phyloP scores from a whole-genome alignment of 345 rosid species.

The Sonneratia caseolaris region DNA sequence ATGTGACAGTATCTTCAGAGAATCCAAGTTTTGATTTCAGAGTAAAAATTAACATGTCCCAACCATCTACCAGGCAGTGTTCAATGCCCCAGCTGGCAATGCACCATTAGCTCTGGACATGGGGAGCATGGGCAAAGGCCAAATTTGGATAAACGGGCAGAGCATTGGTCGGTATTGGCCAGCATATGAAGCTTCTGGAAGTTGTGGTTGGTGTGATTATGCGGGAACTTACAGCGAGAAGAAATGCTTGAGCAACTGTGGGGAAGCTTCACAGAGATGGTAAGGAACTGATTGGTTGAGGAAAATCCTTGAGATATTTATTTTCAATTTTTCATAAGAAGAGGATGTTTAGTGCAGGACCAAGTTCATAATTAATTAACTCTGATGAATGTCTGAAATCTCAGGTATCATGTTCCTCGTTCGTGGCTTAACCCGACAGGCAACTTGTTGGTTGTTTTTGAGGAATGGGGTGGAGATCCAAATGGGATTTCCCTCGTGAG shows the following conservation, averaged over 20 bases:
- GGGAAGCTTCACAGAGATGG: slow-evolving; percentile 97
- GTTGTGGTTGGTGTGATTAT: slow-evolving; percentile 41
- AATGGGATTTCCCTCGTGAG: slow-evolving; percentile 76
- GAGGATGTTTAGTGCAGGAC: no score
- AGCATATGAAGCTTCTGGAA: slow-evolving; percentile 34
- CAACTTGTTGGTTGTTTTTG: slow-evolving; percentile 86
- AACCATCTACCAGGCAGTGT: slow-evolving; percentile 24
- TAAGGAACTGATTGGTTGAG: slow-evolving; percentile 13
- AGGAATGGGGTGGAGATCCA: slow-evolving; percentile 98
- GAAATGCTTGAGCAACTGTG: slow-evolving; percentile 77
- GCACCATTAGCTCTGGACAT: slow-evolving; percentile 38
- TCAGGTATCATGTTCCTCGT: slow-evolving; percentile 85
- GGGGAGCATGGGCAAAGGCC: slow-evolving; percentile 53
- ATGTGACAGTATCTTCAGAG: neutral
- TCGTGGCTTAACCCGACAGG: slow-evolving; percentile 89
- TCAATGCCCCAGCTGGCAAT: slow-evolving; percentile 39
- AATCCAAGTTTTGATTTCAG: neutral
- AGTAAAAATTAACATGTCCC: neutral
- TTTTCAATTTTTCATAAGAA: no score
- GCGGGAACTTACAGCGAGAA: slow-evolving; percentile 63
- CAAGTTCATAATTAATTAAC: neutral
- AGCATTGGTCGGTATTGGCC: slow-evolving; percentile 47
- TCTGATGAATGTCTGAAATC: neutral
- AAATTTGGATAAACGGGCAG: slow-evolving; percentile 45
- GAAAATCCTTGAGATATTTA: neutral